phyloP scores from a whole-genome alignment of 257 asterid genomes.

The Echites panduratus region DNA sequence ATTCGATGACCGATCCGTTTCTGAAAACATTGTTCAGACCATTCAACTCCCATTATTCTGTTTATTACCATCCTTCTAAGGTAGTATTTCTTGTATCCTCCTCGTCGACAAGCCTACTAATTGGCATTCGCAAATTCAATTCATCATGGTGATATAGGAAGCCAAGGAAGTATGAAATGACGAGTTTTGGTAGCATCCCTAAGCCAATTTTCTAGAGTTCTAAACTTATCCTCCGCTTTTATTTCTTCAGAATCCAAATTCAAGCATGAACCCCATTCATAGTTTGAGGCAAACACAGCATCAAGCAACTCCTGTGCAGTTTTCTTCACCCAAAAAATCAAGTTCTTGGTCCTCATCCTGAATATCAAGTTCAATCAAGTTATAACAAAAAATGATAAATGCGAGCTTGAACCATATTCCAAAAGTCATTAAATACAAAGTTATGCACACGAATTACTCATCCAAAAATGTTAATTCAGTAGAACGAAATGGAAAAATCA shows the following conservation, averaged over 20 bases:
- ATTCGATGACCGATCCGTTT: too few species aligned
- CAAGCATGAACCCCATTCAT: constrained; percentile 47
- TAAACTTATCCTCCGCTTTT: constrained; percentile 39
- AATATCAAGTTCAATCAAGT: constrained; percentile 45
- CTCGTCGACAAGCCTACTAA: constrained; percentile 24
- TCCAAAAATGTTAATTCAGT: neutral
- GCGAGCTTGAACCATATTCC: constrained; percentile 57
- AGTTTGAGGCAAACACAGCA: constrained; percentile 40
- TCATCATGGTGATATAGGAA: constrained; percentile 43
- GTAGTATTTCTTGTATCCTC: constrained; percentile 17
- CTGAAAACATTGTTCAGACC: too few species aligned
- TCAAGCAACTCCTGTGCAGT: constrained; percentile 66
- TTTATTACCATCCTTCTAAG: constrained; percentile 26
- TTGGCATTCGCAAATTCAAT: constrained; percentile 20
- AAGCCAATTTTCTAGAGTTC: constrained; percentile 54
- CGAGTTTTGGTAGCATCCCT: neutral
- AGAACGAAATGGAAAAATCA: neutral
- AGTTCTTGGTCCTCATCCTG: constrained; percentile 33
- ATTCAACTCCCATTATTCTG: constrained; percentile 32
- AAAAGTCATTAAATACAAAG: constrained; percentile 65
- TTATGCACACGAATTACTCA: constrained; percentile 31
- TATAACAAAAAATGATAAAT: constrained; percentile 50
- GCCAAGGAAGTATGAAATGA: constrained; percentile 54
- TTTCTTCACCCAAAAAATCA: constrained; percentile 75
- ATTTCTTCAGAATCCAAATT: constrained; percentile 61